phyloP scores from a whole-genome alignment of 140 eudicot genomes.

The Cichorium intybus region DNA sequence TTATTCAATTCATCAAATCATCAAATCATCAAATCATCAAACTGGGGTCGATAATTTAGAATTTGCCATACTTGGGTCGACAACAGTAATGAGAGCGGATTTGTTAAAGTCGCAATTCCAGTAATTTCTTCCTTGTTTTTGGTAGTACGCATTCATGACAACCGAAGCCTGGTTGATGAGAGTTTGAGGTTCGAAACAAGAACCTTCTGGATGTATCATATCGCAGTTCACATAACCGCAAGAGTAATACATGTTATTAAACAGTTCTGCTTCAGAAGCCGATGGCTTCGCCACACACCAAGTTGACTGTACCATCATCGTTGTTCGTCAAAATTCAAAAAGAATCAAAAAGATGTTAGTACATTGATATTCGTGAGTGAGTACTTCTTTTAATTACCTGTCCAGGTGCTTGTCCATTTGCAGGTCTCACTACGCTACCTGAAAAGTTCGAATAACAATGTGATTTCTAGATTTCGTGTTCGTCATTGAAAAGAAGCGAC shows the following conservation, averaged over 20 bases:
- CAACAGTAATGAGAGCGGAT: constrained; percentile 29
- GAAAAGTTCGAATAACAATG: constrained; percentile 5
- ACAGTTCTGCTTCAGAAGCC: constrained; percentile 17
- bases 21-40: not conserved
- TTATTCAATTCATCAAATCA: not conserved
- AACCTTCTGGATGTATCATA: constrained; percentile 24
- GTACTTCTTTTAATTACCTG: constrained; percentile 28
- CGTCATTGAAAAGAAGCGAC: not conserved
- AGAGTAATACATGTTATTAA: constrained; percentile 27
- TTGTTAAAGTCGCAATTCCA: constrained; percentile 49
- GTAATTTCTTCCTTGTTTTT: constrained; percentile 19
- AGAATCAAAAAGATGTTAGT: not conserved
- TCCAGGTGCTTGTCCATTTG: constrained; percentile 34
- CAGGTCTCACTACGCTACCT: constrained; percentile 11
- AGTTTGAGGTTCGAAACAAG: constrained; percentile 29
- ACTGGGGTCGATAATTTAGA: not conserved
- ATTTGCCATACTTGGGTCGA: constrained; percentile 47
- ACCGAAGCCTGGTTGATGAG: constrained; percentile 40
- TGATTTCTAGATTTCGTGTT: not conserved
- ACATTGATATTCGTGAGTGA: not conserved
- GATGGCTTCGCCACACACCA: constrained; percentile 48
- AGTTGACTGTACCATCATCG: constrained; percentile 16
- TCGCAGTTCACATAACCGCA: constrained; percentile 32
- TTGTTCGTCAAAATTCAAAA: not conserved
- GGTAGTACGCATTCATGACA: constrained; percentile 53